A percentile compares a stretch with the other conserved stretches of the same genome.
Evolutionary conservation across 1,139 yeast genomes (phyloP).

Genomic region (Taphrina pruni): DNA sequence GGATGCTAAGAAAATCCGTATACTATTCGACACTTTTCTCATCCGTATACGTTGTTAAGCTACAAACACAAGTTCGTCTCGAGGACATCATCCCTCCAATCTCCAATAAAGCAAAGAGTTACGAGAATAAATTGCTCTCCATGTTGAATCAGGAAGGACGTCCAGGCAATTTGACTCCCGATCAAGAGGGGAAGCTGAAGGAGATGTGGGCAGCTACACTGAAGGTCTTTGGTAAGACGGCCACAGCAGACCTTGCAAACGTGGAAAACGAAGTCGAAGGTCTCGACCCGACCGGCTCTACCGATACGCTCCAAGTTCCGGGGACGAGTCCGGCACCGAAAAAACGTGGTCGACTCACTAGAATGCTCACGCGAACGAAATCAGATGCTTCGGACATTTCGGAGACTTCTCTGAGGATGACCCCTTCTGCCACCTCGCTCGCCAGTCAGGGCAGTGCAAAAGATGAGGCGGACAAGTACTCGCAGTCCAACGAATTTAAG

Average conservation of each 20-base stretch:
- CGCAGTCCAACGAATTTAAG: constrained; percentile 46
- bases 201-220: constrained; percentile 76
- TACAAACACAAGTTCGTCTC: constrained; percentile 20
- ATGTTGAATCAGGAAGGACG: constrained; percentile 55
- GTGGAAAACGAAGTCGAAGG: constrained; percentile 46
- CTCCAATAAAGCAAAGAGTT: constrained; percentile 23
- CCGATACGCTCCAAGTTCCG: constrained; percentile 44
- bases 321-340: constrained; percentile 16
- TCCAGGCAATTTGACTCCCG: constrained; percentile 63
- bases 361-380: constrained; percentile 39
- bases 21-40: constrained; percentile 20
- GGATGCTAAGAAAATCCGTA: constrained; percentile 23
- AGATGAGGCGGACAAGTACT: constrained; percentile 47
- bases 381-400: constrained; percentile 28
- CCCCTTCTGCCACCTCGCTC: background rate
- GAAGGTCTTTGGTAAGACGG: constrained; percentile 65
- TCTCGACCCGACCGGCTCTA: constrained; percentile 46
- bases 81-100: constrained; percentile 39
- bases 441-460: constrained; percentile 14
- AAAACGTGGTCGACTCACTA: constrained; percentile 39
- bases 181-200: constrained; percentile 71
- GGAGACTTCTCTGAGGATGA: constrained; percentile 7
- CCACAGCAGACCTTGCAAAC: constrained; percentile 46
- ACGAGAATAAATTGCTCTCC: constrained; percentile 27
- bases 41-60: constrained; percentile 11